Base-by-base conservation (phyloP, 305 asterid genomes). In the Salvia sclarea region DNA sequence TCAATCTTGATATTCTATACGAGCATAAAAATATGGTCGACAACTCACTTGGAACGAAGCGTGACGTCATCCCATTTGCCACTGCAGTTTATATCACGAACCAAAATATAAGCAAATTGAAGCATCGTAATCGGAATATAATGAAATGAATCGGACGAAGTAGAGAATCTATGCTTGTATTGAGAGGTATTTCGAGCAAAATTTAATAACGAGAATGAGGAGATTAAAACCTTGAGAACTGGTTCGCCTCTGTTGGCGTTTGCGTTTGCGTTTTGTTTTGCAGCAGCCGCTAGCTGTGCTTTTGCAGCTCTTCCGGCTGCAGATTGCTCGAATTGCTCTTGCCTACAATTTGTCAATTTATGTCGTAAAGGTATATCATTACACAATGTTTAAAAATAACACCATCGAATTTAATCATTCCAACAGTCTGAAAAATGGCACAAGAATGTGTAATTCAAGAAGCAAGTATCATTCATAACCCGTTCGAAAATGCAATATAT, bases 291-390 rank as follows among this genome's bases (percentile, higher is more conserved):
- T 64, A 82, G 54, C 80, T 93, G 97, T 53, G 97, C 98, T 75
- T 86, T 87, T 59, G 95, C 97, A 73, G 98, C 98, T 78, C 95
- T 84, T 74, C 98, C 98, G 12, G 87, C 96, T 55, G 98, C 92
- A 20, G 97, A 93, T 56, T 88, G 76, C 40, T 90, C 96, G 75
- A 84, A 93, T 73, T 93, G 82, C 75, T 91, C 92, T 80, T 88
- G 97, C 90, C 98, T 90, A 83, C 82, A 81, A 63, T 47, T 60
- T 59, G 9, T 28, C 82, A 81, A 63, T 47, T 60, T 59, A 12
- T 28, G 48, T 54, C 3, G 16, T 22, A 20, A 55, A 22, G 24
- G 65, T 61, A 50, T 13, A 22, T 50, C 9, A 22, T 50, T 10
- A 38, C 6, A 16, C 17, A 41, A 59, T 11, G 25, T 52, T 64